Evolutionary conservation across 768 basidiomycete genomes (phyloP), one percentile per base, ranked within the genome.

Genomic region (Mycena venus): DNA sequence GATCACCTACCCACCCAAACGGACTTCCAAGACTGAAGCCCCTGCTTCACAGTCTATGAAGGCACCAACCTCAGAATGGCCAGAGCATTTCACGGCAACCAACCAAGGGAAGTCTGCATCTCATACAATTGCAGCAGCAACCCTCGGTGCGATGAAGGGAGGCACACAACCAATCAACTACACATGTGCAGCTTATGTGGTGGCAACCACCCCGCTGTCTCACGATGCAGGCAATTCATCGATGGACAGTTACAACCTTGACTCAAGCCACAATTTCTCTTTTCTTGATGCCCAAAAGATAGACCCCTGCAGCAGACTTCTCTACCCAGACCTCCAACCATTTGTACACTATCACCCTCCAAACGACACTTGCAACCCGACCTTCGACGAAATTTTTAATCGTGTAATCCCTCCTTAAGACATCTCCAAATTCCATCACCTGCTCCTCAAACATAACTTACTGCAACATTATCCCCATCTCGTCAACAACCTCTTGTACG

Each of bases 341-440:
- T 72, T 51, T 17, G 73, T 82, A 15, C 55, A 74, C 32, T 68
- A 32, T 34, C 77, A 80, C 21, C 78, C 76, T 1, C 40, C 70
- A 27, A 34, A 53, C 25, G 34, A 36, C 58, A 34, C 14, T 60
- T 32, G 64, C 59, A 23, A 49, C 44, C 10, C 66, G 68, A 49
- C 38, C 2, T 74, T 66, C 56, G 27, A 75, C 19, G 34, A 73
- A 0, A 60, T 84, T 7, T 83, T 81, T n/a, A 32, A 72, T 7
- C 70, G 73, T 7, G 74, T 85, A 9, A 42, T 80, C 7, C 80
- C 78, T 14, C 86, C 85, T 7, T 86, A 86, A 55, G 68, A 82
- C 68, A 36, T 78, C 0, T 34, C 76, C n/a, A 80, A 80, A 7
- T 85, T 86, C 59, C 71, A 78, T 8, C 27, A 11, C 0, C 55